These are phyloP conservation scores for Boletus tomentosulus DNA, from an alignment of 768 basidiomycete genomes.

Conservation along the genomic window DNA sequence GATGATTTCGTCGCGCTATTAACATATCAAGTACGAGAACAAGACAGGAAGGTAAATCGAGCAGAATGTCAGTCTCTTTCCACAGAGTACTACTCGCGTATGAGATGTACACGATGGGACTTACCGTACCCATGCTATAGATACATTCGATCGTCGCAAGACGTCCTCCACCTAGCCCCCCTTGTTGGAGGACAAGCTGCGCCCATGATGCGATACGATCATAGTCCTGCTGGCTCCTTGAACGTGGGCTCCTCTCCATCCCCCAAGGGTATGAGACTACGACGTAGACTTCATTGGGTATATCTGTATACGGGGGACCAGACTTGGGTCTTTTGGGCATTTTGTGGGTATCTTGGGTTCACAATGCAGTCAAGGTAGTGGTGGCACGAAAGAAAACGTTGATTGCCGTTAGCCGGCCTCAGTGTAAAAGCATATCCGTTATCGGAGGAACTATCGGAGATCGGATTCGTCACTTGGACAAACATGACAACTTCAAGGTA, in stretches of 20 bases:
- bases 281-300: constrained; percentile 19
- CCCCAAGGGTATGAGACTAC: constrained; percentile 27
- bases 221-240: constrained; percentile 14
- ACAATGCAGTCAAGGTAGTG: neutral
- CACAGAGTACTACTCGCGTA: neutral
- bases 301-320: constrained; percentile 27
- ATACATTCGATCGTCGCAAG: constrained; percentile 20
- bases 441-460: constrained; percentile 15
- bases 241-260: neutral
- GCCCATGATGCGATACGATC: constrained; percentile 26
- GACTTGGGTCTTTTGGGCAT: constrained; percentile 22
- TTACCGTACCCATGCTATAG: constrained; percentile 29
- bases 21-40: neutral
- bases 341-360: neutral
- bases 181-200: constrained; percentile 18
- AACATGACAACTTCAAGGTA: neutral
- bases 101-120: constrained; percentile 4
- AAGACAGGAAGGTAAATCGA: neutral
- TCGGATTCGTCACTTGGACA: constrained; percentile 5
- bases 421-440: neutral
- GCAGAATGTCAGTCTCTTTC: constrained; percentile 1
- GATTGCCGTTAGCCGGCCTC: neutral
- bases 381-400: neutral
- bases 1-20: constrained; percentile 28
- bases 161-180: constrained; percentile 10